These are phyloP conservation scores for Deuterostichococcus epilithicus DNA, from an alignment of 139 green algal species.

Conservation along the genomic window DNA sequence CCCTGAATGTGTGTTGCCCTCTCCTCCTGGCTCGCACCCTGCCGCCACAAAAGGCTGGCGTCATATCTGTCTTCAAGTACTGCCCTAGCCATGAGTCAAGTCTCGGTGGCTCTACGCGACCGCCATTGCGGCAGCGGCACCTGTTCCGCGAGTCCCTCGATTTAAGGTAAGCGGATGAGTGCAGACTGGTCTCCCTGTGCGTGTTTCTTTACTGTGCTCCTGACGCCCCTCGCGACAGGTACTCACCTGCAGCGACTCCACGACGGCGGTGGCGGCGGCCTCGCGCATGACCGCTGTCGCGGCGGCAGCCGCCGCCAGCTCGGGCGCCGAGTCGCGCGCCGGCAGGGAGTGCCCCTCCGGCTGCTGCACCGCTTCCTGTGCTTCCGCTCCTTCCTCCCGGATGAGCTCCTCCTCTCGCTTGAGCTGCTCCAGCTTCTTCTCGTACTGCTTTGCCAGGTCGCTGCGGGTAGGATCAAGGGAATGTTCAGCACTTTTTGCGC, in stretches of 20 bases:
- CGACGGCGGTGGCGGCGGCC: slow-evolving; percentile 31
- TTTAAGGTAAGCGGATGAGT: no score
- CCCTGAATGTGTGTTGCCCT: no score
- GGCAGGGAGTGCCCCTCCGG: slow-evolving; percentile 22
- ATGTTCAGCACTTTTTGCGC: neutral
- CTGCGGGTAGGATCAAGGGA: neutral
- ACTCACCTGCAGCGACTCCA: slow-evolving; percentile 31
- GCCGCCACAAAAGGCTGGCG: no score
- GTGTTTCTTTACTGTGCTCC: no score
- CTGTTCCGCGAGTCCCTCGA: no score
- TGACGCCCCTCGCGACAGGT: no score
- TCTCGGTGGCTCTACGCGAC: no score
- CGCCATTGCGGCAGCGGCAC: no score
- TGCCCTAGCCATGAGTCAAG: no score
- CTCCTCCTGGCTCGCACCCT: no score
- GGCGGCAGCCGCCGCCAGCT: slow-evolving; percentile 36
- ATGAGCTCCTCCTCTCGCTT: slow-evolving; percentile 85
- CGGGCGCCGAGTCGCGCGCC: slow-evolving; percentile 23
- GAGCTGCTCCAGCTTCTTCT: slow-evolving; percentile 76
- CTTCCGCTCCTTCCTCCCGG: slow-evolving; percentile 50
- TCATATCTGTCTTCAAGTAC: no score
- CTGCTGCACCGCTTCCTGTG: slow-evolving; percentile 11
- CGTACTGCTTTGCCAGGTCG: slow-evolving; percentile 17
- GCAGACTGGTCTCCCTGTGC: no score
- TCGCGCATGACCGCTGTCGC: slow-evolving; percentile 49